Conservation (phyloP, 2,329 filamentous ascomycete species). For the Xylaria sp. region DNA sequence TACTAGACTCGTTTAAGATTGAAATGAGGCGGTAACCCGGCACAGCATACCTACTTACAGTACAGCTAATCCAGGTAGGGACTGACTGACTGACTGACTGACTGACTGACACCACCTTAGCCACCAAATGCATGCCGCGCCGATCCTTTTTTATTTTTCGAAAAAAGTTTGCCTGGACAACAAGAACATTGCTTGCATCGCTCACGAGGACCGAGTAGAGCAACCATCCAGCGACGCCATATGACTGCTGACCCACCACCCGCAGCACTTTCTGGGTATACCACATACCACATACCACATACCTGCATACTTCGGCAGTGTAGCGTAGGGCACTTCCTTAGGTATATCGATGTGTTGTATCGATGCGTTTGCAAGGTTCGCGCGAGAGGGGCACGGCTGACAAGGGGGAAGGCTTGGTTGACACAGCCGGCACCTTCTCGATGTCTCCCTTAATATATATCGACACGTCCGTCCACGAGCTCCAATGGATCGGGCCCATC, state of each 20-base stretch:
- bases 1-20: constrained; percentile 19
- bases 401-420: constrained; percentile 7
- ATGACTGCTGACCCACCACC: constrained; percentile 20
- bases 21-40: constrained; percentile 31
- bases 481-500: not conserved
- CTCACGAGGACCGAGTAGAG: constrained; percentile 19
- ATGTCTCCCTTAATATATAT: constrained; percentile 19
- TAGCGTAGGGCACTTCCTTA: not conserved
- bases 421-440: constrained; percentile 12
- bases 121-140: constrained; percentile 35
- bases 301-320: too few relatives aligned
- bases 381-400: constrained; percentile 7
- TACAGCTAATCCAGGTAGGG: not conserved
- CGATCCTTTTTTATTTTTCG: constrained; percentile 26
- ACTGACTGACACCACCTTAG: not conserved
- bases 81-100: constrained; percentile 18
- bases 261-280: not conserved
- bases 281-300: too few relatives aligned
- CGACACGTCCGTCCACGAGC: not conserved
- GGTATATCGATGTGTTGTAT: not conserved
- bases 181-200: constrained; percentile 23
- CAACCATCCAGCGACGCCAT: constrained; percentile 10
- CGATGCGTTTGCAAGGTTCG: not conserved
- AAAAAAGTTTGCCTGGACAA: too few relatives aligned
- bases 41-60: too few relatives aligned